Base-by-base conservation (phyloP, 2,329 filamentous ascomycete species). In the Verruconis gallopava region DNA sequence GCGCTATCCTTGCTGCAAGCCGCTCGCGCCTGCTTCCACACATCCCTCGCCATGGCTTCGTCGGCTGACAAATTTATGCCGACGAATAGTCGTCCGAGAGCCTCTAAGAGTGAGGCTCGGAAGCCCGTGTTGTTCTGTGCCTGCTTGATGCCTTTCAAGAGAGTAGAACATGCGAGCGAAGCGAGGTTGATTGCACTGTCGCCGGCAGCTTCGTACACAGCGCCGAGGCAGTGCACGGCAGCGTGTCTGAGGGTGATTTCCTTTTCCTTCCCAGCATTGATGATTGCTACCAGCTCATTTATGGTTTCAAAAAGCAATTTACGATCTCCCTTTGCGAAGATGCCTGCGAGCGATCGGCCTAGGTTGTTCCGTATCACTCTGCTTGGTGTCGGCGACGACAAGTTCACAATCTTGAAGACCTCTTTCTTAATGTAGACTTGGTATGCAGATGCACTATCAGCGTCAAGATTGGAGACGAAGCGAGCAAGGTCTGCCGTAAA, bases 231-330 rank as follows among this genome's bases (percentile, higher is more conserved):
- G 56, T 81, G 76, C 30, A 84, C 81, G 17, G 89, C 89, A 4
- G 86, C 86, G 71, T 95, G 88, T 61, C 85, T 93, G 3, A 77
- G 73, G 53, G 79, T 77, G 40, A 81, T 59, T 52, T 94, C 86
- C 50, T 77, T 77, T 44, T 95, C 88, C 59, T 93, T 95, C 15
- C 80, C 76, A 37, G 73, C 73, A 46, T 77, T 77, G 36, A 93
- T 59, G 43, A 93, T 77, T 9, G 65, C 68, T 6, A 88, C 69
- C 9, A 96, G 69, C 50, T 96, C 89, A 53, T 91, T 93, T 56
- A 96, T 82, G 0, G 85, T 93, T 61, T 98, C 91, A 56, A 93
- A 95, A 2, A 98, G 72, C 39, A 93, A 71, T 57, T 93, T 94
- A 49, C 89, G 75, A 62, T 95, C 89, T 11, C 91, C 91, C 48